These are phyloP conservation scores for Plectranthus barbatus DNA, from an alignment of 257 asterid genomes.

Conservation along the genomic window DNA sequence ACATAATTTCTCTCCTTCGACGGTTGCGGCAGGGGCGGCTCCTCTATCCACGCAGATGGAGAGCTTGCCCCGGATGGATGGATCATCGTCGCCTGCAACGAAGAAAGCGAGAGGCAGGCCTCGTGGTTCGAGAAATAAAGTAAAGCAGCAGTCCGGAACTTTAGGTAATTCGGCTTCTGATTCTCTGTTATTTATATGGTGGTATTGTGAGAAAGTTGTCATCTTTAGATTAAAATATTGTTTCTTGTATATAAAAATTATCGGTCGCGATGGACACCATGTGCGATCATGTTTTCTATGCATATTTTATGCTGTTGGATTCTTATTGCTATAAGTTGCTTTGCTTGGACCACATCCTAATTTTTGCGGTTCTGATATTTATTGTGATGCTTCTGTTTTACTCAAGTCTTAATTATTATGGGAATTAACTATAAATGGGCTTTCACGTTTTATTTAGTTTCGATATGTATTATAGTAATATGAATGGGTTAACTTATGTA, in stretches of 20 bases:
- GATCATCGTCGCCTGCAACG: conserved; percentile 21
- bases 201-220: background rate
- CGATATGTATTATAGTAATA: conserved; percentile 14
- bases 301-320: background rate
- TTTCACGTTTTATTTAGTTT: background rate
- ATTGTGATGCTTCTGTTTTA: conserved; percentile 2
- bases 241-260: background rate
- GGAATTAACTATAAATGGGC: conserved; percentile 6
- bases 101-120: conserved; percentile 57
- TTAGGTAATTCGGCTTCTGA: conserved; percentile 21
- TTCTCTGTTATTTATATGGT: conserved; percentile 2
- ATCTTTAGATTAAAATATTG: conserved; percentile 14
- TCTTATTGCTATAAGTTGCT: conserved; percentile 5
- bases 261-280: conserved; percentile 4
- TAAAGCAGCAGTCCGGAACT: conserved; percentile 19
- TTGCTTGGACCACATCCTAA: conserved; percentile 11
- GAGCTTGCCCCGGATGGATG: conserved; percentile 12
- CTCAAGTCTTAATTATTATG: background rate
- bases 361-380: conserved; percentile 4
- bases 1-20: conserved; percentile 23
- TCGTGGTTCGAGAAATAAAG: conserved; percentile 39
- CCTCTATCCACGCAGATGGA: conserved; percentile 10
- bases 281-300: conserved; percentile 13
- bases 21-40: conserved; percentile 5
- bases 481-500: background rate